phyloP scores from a whole-genome alignment of 2,329 filamentous ascomycete species.

The Colletotrichum sp. region DNA sequence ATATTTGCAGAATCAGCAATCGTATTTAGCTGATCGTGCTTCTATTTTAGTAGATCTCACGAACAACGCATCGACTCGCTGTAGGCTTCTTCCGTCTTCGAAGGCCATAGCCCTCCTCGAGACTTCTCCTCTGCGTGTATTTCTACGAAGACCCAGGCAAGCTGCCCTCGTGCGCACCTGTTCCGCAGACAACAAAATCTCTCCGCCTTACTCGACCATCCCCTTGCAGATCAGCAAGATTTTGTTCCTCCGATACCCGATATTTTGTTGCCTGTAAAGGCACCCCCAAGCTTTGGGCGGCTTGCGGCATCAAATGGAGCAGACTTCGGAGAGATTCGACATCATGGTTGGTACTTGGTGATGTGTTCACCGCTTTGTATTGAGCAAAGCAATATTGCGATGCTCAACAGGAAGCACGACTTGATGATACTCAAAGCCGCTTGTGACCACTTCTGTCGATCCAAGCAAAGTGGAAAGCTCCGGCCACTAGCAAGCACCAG shows the following conservation, averaged over 20 bases:
- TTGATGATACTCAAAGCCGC: background rate
- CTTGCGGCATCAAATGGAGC: accelerated
- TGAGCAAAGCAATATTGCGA: background rate
- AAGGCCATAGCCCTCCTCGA: background rate
- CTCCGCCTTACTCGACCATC: background rate
- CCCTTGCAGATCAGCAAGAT: background rate
- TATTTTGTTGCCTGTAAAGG: accelerated
- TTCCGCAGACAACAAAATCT: background rate
- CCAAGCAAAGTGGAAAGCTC: too few species aligned
- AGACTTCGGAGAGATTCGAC: background rate
- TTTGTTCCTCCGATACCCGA: background rate
- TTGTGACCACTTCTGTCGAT: too few species aligned
- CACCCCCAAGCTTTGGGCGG: background rate
- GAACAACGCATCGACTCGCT: background rate
- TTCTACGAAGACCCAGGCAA: background rate
- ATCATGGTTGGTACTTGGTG: background rate
- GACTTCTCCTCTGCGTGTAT: background rate
- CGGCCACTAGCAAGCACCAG: background rate
- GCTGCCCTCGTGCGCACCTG: accelerated
- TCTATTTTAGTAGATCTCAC: background rate
- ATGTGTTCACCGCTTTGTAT: accelerated
- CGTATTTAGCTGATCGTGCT: accelerated
- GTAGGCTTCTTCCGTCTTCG: too few species aligned
- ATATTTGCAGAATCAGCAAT: background rate
- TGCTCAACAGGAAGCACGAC: background rate